Evolutionary conservation across 345 rosid genomes (phyloP).

Genomic region (Sonneratia alba): DNA sequence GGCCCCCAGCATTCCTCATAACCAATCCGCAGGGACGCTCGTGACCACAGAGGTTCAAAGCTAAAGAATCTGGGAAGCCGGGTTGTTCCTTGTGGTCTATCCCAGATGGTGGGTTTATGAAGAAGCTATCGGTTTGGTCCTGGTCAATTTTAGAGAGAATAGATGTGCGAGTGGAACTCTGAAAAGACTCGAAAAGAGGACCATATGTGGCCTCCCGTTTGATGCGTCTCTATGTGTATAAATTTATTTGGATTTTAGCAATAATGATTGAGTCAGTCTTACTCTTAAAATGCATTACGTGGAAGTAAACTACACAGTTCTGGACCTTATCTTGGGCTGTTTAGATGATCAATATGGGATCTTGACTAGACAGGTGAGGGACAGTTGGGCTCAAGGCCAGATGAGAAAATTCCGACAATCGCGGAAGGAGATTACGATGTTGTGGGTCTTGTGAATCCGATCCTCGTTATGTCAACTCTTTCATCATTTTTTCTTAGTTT

Average conservation of each 20-base stretch:
- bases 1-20: conserved; percentile 25
- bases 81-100: neutral
- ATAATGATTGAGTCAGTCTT: neutral
- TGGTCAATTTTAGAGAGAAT: neutral
- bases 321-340: too few relatives aligned
- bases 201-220: neutral
- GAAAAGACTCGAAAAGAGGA: neutral
- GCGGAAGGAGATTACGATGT: too few relatives aligned
- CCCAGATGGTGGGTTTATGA: neutral
- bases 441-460: too few relatives aligned
- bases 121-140: neutral
- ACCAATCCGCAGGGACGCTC: conserved; percentile 29
- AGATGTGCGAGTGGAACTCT: neutral
- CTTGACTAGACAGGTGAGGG: too few relatives aligned
- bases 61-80: conserved; percentile 14
- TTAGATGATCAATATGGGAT: too few relatives aligned
- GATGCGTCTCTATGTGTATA: neutral
- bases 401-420: too few relatives aligned
- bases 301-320: too few relatives aligned
- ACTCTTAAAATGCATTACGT: too few relatives aligned
- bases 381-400: too few relatives aligned
- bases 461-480: too few relatives aligned
- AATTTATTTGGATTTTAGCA: neutral
- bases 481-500: too few relatives aligned
- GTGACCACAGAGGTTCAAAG: conserved; percentile 40